Evolutionary conservation across 306 rosid genomes (phyloP).

Genomic region (Sechiopsis laciniata): DNA sequence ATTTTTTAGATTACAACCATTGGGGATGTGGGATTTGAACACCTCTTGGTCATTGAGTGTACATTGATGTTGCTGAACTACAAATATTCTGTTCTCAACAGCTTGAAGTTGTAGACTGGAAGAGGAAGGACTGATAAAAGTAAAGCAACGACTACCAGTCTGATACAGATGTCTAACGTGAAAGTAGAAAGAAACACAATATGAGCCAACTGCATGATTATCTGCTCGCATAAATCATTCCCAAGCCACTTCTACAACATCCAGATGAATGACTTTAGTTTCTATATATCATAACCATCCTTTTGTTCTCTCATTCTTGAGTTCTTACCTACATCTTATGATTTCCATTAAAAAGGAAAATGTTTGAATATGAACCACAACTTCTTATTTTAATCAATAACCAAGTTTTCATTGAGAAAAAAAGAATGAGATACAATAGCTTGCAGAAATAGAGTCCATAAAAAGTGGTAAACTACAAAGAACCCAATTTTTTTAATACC

Average conservation of each 20-base stretch:
- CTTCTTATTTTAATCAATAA: neutral
- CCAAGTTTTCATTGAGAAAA: too few species aligned
- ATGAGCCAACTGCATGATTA: constrained; percentile 4
- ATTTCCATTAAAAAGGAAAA: neutral
- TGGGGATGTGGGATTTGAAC: too few species aligned
- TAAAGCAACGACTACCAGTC: neutral
- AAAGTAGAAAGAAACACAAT: neutral
- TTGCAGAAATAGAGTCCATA: too few species aligned
- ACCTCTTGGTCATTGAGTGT: too few species aligned
- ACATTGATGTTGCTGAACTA: too few species aligned
- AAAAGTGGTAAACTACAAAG: too few species aligned
- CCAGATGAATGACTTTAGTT: neutral
- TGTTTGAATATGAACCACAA: neutral
- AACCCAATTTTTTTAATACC: neutral
- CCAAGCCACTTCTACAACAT: neutral
- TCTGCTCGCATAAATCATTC: neutral
- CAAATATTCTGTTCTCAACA: neutral
- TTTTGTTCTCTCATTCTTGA: neutral
- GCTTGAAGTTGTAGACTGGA: neutral
- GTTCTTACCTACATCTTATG: neutral
- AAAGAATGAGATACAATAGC: too few species aligned
- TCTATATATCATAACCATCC: neutral
- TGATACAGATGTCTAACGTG: neutral
- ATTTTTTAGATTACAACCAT: too few species aligned
- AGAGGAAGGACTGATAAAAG: neutral